Base-by-base conservation (phyloP, 345 rosid genomes). In the Euphorbia pulcherrima region DNA sequence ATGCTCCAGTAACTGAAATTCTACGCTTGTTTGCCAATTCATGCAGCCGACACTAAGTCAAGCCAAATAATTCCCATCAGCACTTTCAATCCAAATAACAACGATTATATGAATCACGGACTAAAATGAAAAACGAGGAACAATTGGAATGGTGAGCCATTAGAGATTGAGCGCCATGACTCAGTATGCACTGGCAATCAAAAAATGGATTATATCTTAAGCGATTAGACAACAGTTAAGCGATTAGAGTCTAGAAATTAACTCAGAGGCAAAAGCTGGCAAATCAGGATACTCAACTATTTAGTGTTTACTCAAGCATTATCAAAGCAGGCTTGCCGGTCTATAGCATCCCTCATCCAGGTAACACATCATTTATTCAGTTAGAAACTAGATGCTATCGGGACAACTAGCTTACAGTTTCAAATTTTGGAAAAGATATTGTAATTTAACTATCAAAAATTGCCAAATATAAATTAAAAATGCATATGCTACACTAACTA, bases 1-100 rank as follows among this genome's bases (percentile, higher is more conserved):
- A 95, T 56, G 99, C 98, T 71, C 99, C 99, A 0, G 96, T 88
- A 55, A 95, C 99, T 24, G 99, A 95, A 71, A 95, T 95, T 78
- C 98, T 90, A 23, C 92, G 87, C 81, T 95, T 95, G 88, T 95
- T 95, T 74, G 96, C 97, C 82, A 95, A 78, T 75, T 92, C 98
- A 74, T 95, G 99, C 33, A 90, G 86, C 54, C 97, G 99, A 79
- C 98, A 95, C 99, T 95, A 73, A 44, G 62, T 66, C 1, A 74
- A 41, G 21, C 53, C 75, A 73, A 65, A 55, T 40, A 51, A 69
- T 20, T 51, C 47, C 30, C 50, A n/a, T 73, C 13, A 72, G 74
- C 60, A 30, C 21, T 35, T n/a, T n/a, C n/a, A 57, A 30, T 29
- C 6, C 27, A 59, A 57, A 77, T 72, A 69, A 78, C 27, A 73